These are phyloP conservation scores for Senecio squalidus DNA, from an alignment of 140 eudicot species.

Conservation along the genomic window DNA sequence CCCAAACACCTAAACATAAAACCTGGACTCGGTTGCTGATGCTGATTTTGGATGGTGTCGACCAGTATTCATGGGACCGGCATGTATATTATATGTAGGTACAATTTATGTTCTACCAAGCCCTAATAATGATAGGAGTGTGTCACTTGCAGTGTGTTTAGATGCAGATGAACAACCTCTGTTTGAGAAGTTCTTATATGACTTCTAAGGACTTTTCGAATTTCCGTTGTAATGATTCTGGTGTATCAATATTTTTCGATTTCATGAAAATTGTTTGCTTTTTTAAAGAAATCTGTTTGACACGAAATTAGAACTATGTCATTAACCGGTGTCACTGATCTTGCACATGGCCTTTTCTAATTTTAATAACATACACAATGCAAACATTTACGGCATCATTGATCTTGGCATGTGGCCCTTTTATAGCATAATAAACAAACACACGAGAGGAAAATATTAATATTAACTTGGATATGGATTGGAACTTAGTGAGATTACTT, in stretches of 20 bases:
- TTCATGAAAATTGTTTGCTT: neutral
- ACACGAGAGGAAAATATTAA: no score
- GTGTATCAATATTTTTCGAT: neutral
- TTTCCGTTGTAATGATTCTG: neutral
- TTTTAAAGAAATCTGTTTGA: neutral
- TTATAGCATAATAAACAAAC: no score
- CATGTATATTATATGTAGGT: neutral
- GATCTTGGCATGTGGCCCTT: no score
- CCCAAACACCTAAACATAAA: constrained; percentile 3
- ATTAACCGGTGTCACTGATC: no score
- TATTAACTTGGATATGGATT: no score
- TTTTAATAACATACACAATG: no score
- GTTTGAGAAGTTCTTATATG: constrained; percentile 1
- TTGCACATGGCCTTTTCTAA: no score
- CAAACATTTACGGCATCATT: no score
- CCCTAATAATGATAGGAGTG: constrained; percentile 1
- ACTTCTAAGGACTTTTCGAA: neutral
- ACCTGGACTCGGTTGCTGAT: constrained; percentile 1
- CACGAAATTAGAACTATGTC: no score
- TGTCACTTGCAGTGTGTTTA: constrained; percentile 1
- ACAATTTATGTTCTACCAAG: neutral
- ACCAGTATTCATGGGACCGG: constrained; percentile 7
- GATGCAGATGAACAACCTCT: neutral
- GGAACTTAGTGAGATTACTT: no score
- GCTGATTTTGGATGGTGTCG: constrained; percentile 9